Evolutionary conservation across 371 early-diverging fungal genomes (phyloP), one percentile per base, ranked within the genome.

Genomic region (Mucor irregularis): DNA sequence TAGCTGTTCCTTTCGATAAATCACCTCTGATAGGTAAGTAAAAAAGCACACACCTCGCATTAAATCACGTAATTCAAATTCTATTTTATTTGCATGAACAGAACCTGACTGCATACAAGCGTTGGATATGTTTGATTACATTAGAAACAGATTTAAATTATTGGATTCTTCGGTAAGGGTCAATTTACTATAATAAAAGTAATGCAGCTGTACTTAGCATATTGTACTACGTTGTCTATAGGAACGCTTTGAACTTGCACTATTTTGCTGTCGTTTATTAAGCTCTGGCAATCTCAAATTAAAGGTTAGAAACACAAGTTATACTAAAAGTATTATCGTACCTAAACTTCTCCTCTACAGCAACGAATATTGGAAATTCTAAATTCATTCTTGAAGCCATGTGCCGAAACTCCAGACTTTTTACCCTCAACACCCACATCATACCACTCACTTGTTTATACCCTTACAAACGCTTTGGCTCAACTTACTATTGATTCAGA

Each of bases 111-210:
- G 78, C 43, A 49, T 62, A 24, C 71, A 76, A 60, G 68, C 81
- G 3, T 43, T 81, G 7, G 78, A 78, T 49, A 58, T 73, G 4
- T 76, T 78, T 57, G 81, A 78, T 14, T 74, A 74, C 28, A 76
- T 81, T 17, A 61, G 62, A 16, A 53, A 61, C 8, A 58, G 69
- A 31, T 81, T 70, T 47, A 65, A 49, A 11, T 60, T 66, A 11
- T 7, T 70, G 5, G 68, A 74, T 53, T 48, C 67, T 1, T 53
- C 62, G 28, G 80, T 80, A 72, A 60, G 61, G 25, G 33, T 44
- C 5, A 21, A 19, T 46, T 47, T 56, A 4, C 17, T 25, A 7
- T 33, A n/a, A 0, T 16, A 9, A 6, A 5, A n/a, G n/a, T n/a
- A n/a, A n/a, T n/a, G n/a, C n/a, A n/a, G n/a, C n/a, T n/a, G n/a